Evolutionary conservation across 208 protist species (phyloP), one percentile per base, ranked within the genome.

Genomic region (Leishmania aethiopica): DNA sequence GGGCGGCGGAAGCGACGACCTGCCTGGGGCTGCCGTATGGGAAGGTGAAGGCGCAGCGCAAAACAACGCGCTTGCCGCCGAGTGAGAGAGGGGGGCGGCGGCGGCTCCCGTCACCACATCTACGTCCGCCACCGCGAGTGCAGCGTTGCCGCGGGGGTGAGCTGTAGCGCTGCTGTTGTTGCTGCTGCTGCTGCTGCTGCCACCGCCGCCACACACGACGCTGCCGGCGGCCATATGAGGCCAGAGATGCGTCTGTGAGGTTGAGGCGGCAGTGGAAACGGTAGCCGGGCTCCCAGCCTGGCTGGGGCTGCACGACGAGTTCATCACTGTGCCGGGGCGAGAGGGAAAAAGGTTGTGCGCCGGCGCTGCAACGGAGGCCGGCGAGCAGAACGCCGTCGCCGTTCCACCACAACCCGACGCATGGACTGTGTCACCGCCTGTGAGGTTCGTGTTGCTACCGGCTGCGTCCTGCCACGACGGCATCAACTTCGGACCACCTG

Each of bases 401-500:
- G 76, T 49, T 22, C 19, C 37, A 42, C 73, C 70, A 74, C 37
- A 28, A 37, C 62, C 62, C 13, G 28, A 35, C 28, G 70, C 45
- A 53, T 55, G n/a, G 10, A 32, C 70, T 10, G 47, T 28, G 7
- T 15, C 40, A 25, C 67, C 40, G 1, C 37, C 67, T 37, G 47
- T 25, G 42, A 42, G n/a, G 17, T 51, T 59, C n/a, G 47, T 11
- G 13, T 60, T 35, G 11, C n/a, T n/a, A 42, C 32, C 15, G 57
- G 8, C 45, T 57, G 70, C 28, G 15, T 82, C 82, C 0, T 86
- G 73, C 78, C 62, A 80, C n/a, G 78, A 73, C 25, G 66, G 51
- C 53, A 62, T 59, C 59, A 32, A 71, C 78, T 78, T 75, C 73
- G 82, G 60, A 22, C 62, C 45, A 25, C 74, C 47, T 13, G 78